Evolutionary conservation across 169 alveolate genomes (phyloP).

Genomic region (Babesia gibsoni): DNA sequence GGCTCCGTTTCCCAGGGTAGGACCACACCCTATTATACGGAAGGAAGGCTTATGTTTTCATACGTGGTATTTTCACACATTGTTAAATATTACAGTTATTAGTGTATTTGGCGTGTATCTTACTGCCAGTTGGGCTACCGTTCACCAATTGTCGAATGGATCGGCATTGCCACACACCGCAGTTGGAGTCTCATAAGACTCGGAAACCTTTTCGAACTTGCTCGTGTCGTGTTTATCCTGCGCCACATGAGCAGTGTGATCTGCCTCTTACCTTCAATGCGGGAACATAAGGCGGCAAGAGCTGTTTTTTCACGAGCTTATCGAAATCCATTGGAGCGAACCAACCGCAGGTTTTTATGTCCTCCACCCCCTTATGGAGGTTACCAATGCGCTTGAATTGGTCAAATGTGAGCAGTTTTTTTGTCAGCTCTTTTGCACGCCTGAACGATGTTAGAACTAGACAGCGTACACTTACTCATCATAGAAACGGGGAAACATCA

Average conservation of each 20-base stretch:
- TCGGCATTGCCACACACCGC: conserved; percentile 60
- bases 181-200: conserved; percentile 38
- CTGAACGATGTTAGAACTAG: conserved; percentile 1
- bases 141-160: conserved; percentile 80
- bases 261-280: conserved; percentile 11
- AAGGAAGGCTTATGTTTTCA: too few species aligned
- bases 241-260: not conserved
- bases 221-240: conserved; percentile 21
- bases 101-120: too few species aligned
- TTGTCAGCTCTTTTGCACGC: conserved; percentile 85
- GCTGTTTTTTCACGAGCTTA: conserved; percentile 71
- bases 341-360: conserved; percentile 89
- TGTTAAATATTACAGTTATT: too few species aligned
- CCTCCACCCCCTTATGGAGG: conserved; percentile 91
- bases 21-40: too few species aligned
- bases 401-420: conserved; percentile 90
- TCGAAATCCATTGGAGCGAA: conserved; percentile 81
- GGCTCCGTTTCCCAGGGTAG: too few species aligned
- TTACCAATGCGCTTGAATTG: conserved; percentile 93
- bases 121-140: not conserved
- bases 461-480: conserved; percentile 70
- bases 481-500: conserved; percentile 89
- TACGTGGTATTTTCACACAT: too few species aligned
- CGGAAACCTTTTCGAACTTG: conserved; percentile 25
- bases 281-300: conserved; percentile 85